Evolutionary conservation across 768 basidiomycete species (phyloP).

Genomic region (Pulveroboletus ravenelii): DNA sequence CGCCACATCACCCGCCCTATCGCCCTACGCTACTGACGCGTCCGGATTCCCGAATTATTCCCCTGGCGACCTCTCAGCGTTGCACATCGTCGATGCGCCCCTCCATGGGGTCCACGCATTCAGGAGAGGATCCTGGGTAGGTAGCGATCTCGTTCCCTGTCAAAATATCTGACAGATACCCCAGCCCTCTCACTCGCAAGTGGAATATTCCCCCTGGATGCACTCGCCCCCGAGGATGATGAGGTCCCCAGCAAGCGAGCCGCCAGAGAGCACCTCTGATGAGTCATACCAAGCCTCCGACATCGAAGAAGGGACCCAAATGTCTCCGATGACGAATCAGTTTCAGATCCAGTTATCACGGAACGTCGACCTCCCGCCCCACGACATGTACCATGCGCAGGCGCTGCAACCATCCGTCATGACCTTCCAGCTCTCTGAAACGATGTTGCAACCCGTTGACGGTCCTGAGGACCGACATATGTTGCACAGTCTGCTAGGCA

Average conservation of each 20-base stretch:
- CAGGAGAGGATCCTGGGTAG: conserved; percentile 27
- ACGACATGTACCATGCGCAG: conserved; percentile 8
- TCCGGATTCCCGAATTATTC: conserved; percentile 9
- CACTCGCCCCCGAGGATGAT: conserved; percentile 8
- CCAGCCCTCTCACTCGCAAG: conserved; percentile 18
- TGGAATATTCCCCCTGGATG: conserved; percentile 12
- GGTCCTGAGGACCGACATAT: conserved; percentile 26
- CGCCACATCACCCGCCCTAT: conserved; percentile 21
- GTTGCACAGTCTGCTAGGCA: conserved; percentile 14
- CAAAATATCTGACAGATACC: conserved; percentile 15
- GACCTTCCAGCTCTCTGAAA: conserved; percentile 29
- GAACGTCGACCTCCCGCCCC: conserved; percentile 1
- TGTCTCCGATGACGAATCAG: conserved; percentile 31
- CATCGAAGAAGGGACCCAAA: conserved; percentile 20
- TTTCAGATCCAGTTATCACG: conserved; percentile 26
- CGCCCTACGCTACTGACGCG: conserved; percentile 12
- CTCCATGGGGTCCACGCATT: conserved; percentile 6
- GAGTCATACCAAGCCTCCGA: conserved; percentile 29
- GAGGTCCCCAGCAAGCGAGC: conserved; percentile 28
- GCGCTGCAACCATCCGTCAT: conserved; percentile 24
- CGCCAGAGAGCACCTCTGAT: conserved; percentile 28
- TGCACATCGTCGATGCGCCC: conserved; percentile 10
- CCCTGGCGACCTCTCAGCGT: conserved; percentile 8
- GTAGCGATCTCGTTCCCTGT: conserved; percentile 1
- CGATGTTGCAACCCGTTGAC: conserved; percentile 21